Base-by-base conservation (phyloP, 1,284 basidiomycete species). In the Macrocystidia cucumis region DNA sequence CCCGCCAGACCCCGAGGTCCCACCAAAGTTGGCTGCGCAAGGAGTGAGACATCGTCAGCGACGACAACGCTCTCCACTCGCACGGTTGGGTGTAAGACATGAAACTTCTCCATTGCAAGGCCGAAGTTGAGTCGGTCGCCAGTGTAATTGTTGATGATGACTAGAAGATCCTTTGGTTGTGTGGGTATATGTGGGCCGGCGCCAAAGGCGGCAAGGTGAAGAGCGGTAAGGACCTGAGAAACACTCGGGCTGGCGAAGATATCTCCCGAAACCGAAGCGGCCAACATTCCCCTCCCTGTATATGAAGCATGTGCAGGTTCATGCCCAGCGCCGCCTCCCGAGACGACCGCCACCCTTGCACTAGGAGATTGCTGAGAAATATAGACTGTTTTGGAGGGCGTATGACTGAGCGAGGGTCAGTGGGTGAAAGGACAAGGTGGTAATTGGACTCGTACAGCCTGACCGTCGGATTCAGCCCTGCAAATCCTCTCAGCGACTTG, bases 111-210 rank as follows among this genome's bases (percentile, higher is more conserved):
- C 27, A 74, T 72, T 0, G 78, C 80, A 9, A 85, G 62, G 6
- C 81, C 80, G 44, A 84, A 84, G 49, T 81, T 77, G 24, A 86
- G 63, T 11, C 78, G 68, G 50, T 84, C 78, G 9, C 76, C 78
- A 2, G 63, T 69, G 40, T 65, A 71, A 47, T 70, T 70, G 41
- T 68, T 67, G 39, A 66, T 60, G 22, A 69, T 52, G 16, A 64
- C 55, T 3, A 69, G 45, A 2, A 69, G 56, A 24, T 63, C 56
- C 43, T 53, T 53, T 13, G 37, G 27, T 11, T 27, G 18, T 9
- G 18, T 29, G 29, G 31, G 19, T 24, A 41, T 25, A 13, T 35
- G 43, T 16, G 22, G 14, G 12, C 32, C 37, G 9, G 32, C 39
- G 4, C 45, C 50, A 18, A 51, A 37, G 28, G 52, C 55, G 23